Evolutionary conservation across 2,329 filamentous ascomycete genomes (phyloP), one percentile per base, ranked within the genome.

Genomic region (Ophiostoma australiae): DNA sequence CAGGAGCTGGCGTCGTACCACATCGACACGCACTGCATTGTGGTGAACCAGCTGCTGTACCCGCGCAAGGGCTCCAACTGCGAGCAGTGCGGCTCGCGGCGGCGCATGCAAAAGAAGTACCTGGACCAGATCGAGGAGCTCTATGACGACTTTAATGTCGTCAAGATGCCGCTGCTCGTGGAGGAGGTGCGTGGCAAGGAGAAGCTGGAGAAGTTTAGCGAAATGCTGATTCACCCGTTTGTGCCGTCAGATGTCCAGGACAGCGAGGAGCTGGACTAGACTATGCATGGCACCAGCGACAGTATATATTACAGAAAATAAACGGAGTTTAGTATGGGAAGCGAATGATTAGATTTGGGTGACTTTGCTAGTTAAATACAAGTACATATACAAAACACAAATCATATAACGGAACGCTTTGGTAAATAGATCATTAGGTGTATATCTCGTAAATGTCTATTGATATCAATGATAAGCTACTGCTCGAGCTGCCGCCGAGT

Each of bases 71-170:
- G 89, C 70, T 96, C 91, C 78, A 86, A 88, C 48, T 99, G 95
- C 81, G 93, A 97, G 74, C 95, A 99, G 84, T 99, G 95, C 82
- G 97, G 93, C 78, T 91, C 95, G 66, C 85, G 95, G 74, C 86
- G 94, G 78, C 96, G 96, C 84, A 99, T 99, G 95, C 95, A 99
- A 85, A 95, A 93, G 85, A 99, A 99, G 84, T 99, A 99, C 79
- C 86, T 99, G 63, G 94, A 98, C 79, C 94, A 99, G 85, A 98
- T 98, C 77, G 94, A 97, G 82, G 95, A 99, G 83, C 83, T 99
- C 72, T 99, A 99, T 79, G 94, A 97, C 78, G 95, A 99, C 80
- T 99, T 99, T 84, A 97, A 99, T 79, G 94, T 99, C 55, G 94
- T 99, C 76, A 94, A 94, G 85, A 98, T 99, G 94, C 95, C 95